Evolutionary conservation across 78 protist species (phyloP), one percentile per base, ranked within the genome.

Genomic region (Thecamonas trahens): DNA sequence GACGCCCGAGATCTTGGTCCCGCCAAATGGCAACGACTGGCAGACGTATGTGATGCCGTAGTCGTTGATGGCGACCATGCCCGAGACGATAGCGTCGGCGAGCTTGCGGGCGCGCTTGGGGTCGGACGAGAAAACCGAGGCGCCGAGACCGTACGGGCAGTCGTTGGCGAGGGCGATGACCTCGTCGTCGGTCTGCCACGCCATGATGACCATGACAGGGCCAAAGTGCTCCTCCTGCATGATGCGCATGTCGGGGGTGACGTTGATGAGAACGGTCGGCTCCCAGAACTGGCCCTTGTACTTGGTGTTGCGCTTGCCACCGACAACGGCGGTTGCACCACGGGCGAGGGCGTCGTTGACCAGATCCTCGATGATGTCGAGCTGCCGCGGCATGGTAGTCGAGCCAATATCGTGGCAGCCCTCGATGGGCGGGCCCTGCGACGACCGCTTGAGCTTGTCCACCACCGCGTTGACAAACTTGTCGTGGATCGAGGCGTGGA

Each of bases 1-100:
- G 35, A 82, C 67, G 34, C 87, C 87, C 44, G 87, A 82, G 47
- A n/a, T n/a, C 52, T 87, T 87, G 59, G 78, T 78, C 32, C 92
- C 92, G 61, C 92, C 92, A 45, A 87, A 87, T 50, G 92, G 92
- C 18, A 87, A 73, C 38, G 78, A 69, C 62, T 87, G 92, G 42
- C 79, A 72, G 42, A 87, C 58, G 44, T 87, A 87, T 26, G 70
- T 74, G n/a, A 85, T 67, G 38, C 86, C 92, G 65, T 63, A 87
- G 62, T 87, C 92, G 35, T 87, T 87, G 67, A 82, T 72, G 45
- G 74, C 76, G 34, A 71, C 38, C 92, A 87, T 83, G 62, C 92
- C 92, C 2, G 86, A 61, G 24, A 47, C 53, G 17, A 86, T 40
- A n/a, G 67, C 55, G n/a, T 42, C 24, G 28, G 80, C 86, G n/a